Evolutionary conservation across 2,329 filamentous ascomycete genomes (phyloP), one percentile per base, ranked within the genome.

Genomic region (Aspergillus glaucus): DNA sequence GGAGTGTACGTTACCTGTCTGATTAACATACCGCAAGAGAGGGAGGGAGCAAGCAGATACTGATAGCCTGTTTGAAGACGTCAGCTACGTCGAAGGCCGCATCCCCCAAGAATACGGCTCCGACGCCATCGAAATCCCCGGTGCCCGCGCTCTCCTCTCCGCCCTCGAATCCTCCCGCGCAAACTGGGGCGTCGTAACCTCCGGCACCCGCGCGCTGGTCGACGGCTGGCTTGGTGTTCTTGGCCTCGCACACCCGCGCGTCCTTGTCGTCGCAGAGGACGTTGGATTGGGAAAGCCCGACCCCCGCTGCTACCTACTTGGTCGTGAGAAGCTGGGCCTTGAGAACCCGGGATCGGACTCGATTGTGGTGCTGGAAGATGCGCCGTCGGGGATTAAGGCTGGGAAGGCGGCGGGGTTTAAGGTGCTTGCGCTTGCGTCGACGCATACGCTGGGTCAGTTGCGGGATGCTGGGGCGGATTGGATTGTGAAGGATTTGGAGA

Each of bases 371-470:
- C 73, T 95, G 34, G 91, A 96, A 71, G 91, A 96, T 72, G 88
- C 88, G 48, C 90, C 91, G 4, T 88, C 89, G 6, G 91, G 91
- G 4, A 88, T 95, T 62, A 77, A 73, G 55, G 83, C 90, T 24
- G 91, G 90, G 44, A 94, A 91, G 71, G 87, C 81, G 1, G 91
- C 91, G 8, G 90, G 89, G 2, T 95, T 87, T 73, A 84, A 80
- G 63, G 91, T 95, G 10, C 72, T 95, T 42, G 91, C 84, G n/a
- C 72, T 96, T 47, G 81, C 87, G 48, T 95, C 90, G 47, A 94
- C 88, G 62, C 91, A 95, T 71, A 82, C 79, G 22, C 74, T 85
- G 42, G 81, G 83, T 58, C 81, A 91, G 71, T 78, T 95, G 44
- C 72, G 77, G 52, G 80, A 79, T 43, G 88, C 89, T 4, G 85